Evolutionary conservation across 495 filamentous ascomycete genomes (phyloP).

Genomic region (Penicillium macrosclerotiorum): DNA sequence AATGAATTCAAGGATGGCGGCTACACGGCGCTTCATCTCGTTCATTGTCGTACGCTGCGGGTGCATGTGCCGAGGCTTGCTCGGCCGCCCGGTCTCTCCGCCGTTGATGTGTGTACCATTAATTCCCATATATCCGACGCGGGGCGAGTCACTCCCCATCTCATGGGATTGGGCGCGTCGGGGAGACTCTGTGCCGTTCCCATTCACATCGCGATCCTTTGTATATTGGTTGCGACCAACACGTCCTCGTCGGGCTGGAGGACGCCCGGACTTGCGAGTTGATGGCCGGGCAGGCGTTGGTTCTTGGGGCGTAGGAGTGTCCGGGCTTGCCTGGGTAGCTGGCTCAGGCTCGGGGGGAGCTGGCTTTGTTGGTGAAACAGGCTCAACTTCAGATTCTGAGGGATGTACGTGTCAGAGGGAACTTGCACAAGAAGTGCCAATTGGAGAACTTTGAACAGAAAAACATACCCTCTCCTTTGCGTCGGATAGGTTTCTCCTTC

Average conservation of each 20-base stretch:
- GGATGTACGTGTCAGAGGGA: slow-evolving; percentile 8
- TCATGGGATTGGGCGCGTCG: slow-evolving; percentile 67
- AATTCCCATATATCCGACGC: slow-evolving; percentile 29
- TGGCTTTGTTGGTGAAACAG: slow-evolving; percentile 40
- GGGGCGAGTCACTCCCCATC: slow-evolving; percentile 42
- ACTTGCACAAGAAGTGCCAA: background rate
- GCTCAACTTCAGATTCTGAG: slow-evolving; percentile 40
- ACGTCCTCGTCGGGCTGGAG: slow-evolving; percentile 62
- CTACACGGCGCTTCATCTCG: slow-evolving; percentile 85
- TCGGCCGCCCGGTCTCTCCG: slow-evolving; percentile 49
- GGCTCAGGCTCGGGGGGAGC: slow-evolving; percentile 38
- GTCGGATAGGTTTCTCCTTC: slow-evolving; percentile 69
- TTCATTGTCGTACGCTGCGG: slow-evolving; percentile 71
- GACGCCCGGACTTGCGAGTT: slow-evolving; percentile 67
- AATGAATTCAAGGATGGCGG: slow-evolving; percentile 85
- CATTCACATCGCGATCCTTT: slow-evolving; percentile 64
- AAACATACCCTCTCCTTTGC: slow-evolving; percentile 70
- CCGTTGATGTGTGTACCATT: slow-evolving; percentile 42
- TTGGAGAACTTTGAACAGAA: no score
- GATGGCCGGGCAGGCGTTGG: slow-evolving; percentile 40
- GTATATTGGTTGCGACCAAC: slow-evolving; percentile 87
- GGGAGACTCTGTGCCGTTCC: slow-evolving; percentile 58
- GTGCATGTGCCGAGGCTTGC: slow-evolving; percentile 57
- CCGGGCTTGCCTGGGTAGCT: slow-evolving; percentile 50
- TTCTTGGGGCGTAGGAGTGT: slow-evolving; percentile 51